A percentile compares a stretch with the other conserved stretches of the same genome.
Evolutionary conservation across 345 rosid genomes (phyloP).

Genomic region (Alliaria petiolata): DNA sequence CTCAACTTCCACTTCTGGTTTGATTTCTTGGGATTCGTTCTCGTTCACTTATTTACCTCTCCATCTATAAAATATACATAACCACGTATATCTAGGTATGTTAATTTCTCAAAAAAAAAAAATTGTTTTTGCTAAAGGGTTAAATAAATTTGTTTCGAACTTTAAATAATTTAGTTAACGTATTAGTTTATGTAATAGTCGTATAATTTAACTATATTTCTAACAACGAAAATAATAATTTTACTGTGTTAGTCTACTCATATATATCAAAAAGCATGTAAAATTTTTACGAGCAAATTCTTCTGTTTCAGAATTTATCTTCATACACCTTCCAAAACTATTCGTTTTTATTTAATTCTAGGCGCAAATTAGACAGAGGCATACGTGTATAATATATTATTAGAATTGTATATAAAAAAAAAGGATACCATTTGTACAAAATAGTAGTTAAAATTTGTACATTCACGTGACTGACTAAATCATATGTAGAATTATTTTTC

Average conservation of each 20-base stretch:
- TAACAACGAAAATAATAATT: too few species aligned
- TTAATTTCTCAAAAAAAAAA: not conserved
- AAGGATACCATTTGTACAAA: not conserved
- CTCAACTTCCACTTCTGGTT: slow-evolving; percentile 50
- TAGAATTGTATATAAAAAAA: too few species aligned
- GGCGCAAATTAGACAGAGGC: not conserved
- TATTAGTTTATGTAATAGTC: not conserved
- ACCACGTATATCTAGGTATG: not conserved
- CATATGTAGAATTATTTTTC: not conserved
- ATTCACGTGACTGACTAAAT: slow-evolving; percentile 25
- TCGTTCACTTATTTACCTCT: not conserved
- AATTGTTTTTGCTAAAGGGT: too few species aligned
- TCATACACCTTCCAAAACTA: not conserved
- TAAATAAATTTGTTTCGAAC: too few species aligned
- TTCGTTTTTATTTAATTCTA: not conserved
- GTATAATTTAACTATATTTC: not conserved
- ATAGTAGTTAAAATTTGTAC: slow-evolving; percentile 12
- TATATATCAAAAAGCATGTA: not conserved
- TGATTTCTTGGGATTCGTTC: slow-evolving; percentile 44
- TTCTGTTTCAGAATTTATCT: not conserved
- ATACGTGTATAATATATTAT: too few species aligned
- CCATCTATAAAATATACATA: not conserved
- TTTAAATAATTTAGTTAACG: not conserved
- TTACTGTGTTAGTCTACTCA: not conserved
- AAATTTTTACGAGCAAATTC: not conserved